These are phyloP conservation scores for Eucalyptus tenuipes DNA, from an alignment of 345 rosid species.

Conservation along the genomic window DNA sequence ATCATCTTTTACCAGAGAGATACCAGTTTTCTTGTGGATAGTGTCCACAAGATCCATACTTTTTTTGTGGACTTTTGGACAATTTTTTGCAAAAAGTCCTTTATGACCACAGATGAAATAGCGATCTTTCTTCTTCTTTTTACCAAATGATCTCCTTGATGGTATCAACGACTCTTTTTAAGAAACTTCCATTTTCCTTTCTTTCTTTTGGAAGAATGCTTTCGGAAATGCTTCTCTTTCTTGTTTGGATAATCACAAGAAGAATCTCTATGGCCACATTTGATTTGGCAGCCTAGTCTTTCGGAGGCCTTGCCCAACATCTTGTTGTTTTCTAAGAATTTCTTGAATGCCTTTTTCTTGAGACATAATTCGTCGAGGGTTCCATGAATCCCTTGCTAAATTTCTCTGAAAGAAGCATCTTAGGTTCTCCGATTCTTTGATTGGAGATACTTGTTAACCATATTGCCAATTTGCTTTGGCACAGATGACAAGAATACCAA, in stretches of 20 bases:
- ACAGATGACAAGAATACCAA: neutral
- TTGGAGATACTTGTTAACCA: neutral
- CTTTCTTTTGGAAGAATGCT: neutral
- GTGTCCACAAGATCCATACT: neutral
- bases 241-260: neutral
- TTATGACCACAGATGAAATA: neutral
- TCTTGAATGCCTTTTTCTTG: neutral
- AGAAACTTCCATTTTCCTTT: neutral
- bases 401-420: neutral
- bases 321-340: neutral
- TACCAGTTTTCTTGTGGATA: neutral
- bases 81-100: neutral
- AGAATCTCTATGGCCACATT: neutral
- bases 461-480: neutral
- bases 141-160: neutral
- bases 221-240: neutral
- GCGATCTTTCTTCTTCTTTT: neutral
- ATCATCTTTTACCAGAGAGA: neutral
- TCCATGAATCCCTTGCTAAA: neutral
- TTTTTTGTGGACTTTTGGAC: neutral
- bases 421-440: rapidly evolving
- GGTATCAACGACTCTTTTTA: neutral
- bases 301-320: neutral
- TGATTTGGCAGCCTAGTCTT: neutral
- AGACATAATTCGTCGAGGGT: neutral